Evolutionary conservation across 1,284 basidiomycete genomes (phyloP).

Genomic region (Testicularia cyperi): DNA sequence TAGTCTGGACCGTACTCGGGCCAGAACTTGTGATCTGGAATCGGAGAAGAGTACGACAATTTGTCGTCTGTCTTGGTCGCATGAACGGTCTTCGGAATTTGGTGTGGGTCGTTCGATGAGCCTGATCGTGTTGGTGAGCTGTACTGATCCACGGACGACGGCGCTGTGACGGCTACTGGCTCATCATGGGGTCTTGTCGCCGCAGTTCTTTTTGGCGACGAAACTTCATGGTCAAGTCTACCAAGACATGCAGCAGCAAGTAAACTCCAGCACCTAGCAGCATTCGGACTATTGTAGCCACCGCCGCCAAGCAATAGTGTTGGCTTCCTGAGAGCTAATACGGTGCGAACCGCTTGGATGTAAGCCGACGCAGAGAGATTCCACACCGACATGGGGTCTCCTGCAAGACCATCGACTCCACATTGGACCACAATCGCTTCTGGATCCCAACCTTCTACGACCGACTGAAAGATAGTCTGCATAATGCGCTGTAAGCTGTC

Average conservation of each 20-base stretch:
- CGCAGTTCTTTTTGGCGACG: neutral
- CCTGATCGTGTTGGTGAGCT: no score
- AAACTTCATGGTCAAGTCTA: slow-evolving; percentile 2
- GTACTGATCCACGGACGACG: no score
- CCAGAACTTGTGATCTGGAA: slow-evolving; percentile 37
- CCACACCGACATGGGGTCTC: slow-evolving; percentile 70
- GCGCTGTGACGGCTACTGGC: slow-evolving; percentile 9
- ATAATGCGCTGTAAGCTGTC: slow-evolving; percentile 15
- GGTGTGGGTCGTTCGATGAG: neutral
- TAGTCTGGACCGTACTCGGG: slow-evolving; percentile 14
- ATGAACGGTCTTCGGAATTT: neutral
- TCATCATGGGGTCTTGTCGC: neutral
- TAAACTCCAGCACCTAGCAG: slow-evolving; percentile 26
- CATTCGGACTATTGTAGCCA: slow-evolving; percentile 32
- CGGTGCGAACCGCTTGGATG: slow-evolving; percentile 10
- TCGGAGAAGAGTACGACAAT: slow-evolving; percentile 7
- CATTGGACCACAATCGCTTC: slow-evolving; percentile 81
- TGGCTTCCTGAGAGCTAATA: slow-evolving; percentile 26
- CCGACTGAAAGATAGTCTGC: slow-evolving; percentile 61
- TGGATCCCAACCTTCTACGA: slow-evolving; percentile 71
- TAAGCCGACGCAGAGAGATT: slow-evolving; percentile 70
- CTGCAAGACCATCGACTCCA: slow-evolving; percentile 80
- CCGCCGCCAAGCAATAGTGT: slow-evolving; percentile 40
- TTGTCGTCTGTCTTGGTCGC: slow-evolving; percentile 13
- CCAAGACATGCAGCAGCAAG: slow-evolving; percentile 28